These are phyloP conservation scores for Trichocladium uniseriatum DNA, from an alignment of 495 filamentous ascomycete genomes.

Conservation along the genomic window DNA sequence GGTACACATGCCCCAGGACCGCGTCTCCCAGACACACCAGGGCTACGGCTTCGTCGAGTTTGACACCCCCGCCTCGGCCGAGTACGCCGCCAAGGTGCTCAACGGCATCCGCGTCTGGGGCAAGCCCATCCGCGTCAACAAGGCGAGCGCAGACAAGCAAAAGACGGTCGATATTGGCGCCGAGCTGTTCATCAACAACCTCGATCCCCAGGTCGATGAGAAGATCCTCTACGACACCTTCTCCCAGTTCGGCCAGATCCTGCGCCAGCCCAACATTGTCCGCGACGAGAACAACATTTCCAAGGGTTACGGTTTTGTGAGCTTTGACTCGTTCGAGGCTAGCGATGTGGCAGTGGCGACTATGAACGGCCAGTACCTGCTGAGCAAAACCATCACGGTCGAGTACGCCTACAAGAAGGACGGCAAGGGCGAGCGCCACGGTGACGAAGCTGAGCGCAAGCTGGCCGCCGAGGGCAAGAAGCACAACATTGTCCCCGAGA, in stretches of 20 bases:
- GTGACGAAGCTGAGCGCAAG: constrained; percentile 87
- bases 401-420: constrained; percentile 99
- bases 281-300: constrained; percentile 83
- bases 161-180: constrained; percentile 93
- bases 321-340: constrained; percentile 88
- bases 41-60: constrained; percentile 99
- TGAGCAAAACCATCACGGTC: constrained; percentile 91
- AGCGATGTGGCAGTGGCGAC: constrained; percentile 83
- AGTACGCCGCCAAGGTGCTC: constrained; percentile 94
- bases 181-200: constrained; percentile 93
- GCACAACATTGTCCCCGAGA: constrained; percentile 75
- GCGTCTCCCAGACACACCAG: constrained; percentile 92
- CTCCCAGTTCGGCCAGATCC: constrained; percentile 78
- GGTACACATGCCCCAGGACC: constrained; percentile 94
- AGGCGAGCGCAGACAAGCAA: constrained; percentile 83
- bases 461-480: constrained; percentile 87
- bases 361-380: constrained; percentile 95
- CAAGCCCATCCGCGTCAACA: constrained; percentile 95
- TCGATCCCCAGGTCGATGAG: constrained; percentile 91
- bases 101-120: constrained; percentile 89
- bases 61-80: constrained; percentile 88
- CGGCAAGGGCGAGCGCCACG: constrained; percentile 92
- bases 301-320: constrained; percentile 96
- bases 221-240: constrained; percentile 97
- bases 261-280: constrained; percentile 84